phyloP scores from a whole-genome alignment of 345 rosid genomes.

The Aegle marmelos region DNA sequence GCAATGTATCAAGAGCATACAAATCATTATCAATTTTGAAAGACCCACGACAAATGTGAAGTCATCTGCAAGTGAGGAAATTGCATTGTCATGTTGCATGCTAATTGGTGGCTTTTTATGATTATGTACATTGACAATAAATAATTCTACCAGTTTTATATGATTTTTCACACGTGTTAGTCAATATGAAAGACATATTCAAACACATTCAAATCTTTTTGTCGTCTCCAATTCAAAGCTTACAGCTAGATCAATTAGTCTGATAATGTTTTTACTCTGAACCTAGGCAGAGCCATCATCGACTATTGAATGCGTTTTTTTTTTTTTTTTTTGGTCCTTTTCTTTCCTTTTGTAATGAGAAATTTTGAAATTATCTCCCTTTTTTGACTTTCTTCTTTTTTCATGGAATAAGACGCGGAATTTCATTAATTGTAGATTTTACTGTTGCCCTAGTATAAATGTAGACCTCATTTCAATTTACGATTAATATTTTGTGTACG shows the following conservation, averaged over 20 bases:
- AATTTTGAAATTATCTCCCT: not conserved
- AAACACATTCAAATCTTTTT: not conserved
- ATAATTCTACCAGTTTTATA: not conserved
- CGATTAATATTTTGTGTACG: no score
- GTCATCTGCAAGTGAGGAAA: not conserved
- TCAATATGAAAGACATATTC: not conserved
- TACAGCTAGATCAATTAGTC: not conserved
- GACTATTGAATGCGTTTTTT: not conserved
- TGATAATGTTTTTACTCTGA: not conserved
- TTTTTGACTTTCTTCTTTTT: not conserved
- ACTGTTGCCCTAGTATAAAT: no score
- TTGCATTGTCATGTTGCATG: not conserved
- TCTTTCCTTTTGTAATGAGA: not conserved
- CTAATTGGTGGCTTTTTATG: not conserved
- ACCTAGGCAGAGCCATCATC: not conserved
- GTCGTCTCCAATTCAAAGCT: constrained; percentile 3
- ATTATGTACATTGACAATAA: not conserved
- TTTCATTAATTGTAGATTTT: no score
- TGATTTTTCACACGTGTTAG: not conserved
- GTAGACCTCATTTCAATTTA: no score
- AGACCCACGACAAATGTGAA: not conserved
- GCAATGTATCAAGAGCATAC: not conserved
- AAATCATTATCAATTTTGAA: not conserved
- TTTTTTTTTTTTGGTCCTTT: no score
- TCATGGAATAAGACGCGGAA: no score